A percentile compares a stretch with the other conserved stretches of the same genome.
Conservation (phyloP, 805 yeast species). For the Candida boleticola region DNA sequence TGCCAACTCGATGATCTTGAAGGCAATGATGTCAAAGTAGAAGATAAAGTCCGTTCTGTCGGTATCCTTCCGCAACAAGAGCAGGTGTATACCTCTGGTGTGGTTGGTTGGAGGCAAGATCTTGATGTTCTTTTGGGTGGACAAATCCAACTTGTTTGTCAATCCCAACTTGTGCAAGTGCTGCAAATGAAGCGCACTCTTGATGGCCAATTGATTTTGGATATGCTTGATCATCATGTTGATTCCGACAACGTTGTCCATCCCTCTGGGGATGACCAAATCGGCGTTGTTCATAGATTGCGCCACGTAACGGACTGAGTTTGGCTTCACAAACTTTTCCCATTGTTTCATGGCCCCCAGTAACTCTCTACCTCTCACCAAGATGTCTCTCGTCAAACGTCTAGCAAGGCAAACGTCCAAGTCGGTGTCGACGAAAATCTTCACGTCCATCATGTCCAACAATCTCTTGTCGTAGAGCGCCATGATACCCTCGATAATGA, state of each 20-base stretch:
- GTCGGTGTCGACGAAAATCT: conserved; percentile 91
- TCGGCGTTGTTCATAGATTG: conserved; percentile 83
- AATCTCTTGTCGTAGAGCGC: conserved; percentile 72
- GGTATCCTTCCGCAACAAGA: conserved; percentile 55
- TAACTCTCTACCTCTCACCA: conserved; percentile 82
- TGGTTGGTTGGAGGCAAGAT: conserved; percentile 59
- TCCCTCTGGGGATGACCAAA: conserved; percentile 85
- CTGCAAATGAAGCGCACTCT: conserved; percentile 65
- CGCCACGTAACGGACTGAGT: conserved; percentile 69
- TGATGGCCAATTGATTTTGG: conserved; percentile 61
- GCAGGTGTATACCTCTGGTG: conserved; percentile 66
- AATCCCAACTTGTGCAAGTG: conserved; percentile 58
- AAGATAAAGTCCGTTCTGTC: conserved; percentile 77
- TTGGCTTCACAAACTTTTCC: conserved; percentile 90
- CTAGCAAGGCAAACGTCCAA: conserved; percentile 89
- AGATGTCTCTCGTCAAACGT: conserved; percentile 81
- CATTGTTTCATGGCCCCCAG: conserved; percentile 84
- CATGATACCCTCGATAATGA: conserved; percentile 88
- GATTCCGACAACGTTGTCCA: conserved; percentile 79
- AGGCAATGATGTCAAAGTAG: conserved; percentile 80
- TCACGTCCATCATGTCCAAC: conserved; percentile 75
- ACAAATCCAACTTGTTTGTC: conserved; percentile 25
- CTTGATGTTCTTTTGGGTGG: conserved; percentile 27
- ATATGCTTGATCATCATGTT: conserved; percentile 78
- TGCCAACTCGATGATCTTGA: conserved; percentile 65